Evolutionary conservation across 345 rosid species (phyloP).

Genomic region (Theobroma cacao): DNA sequence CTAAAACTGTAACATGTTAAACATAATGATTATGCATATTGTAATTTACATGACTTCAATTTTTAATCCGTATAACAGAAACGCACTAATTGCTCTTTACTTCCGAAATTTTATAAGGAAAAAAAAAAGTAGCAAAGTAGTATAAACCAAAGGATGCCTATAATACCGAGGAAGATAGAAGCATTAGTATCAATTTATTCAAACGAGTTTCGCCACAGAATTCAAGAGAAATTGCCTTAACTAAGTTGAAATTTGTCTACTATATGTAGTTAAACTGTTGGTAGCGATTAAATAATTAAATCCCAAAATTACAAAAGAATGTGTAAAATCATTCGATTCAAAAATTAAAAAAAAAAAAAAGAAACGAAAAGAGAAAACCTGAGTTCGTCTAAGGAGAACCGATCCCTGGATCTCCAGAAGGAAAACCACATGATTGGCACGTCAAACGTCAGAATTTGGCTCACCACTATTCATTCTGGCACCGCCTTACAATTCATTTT

Average conservation of each 20-base stretch:
- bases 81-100: background rate
- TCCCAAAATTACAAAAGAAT: background rate
- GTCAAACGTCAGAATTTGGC: conserved; percentile 34
- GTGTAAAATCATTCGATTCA: background rate
- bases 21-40: background rate
- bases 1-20: background rate
- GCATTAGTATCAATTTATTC: background rate
- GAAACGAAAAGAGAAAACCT: conserved; percentile 44
- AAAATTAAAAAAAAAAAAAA: background rate
- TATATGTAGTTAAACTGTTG: background rate
- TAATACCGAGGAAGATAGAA: background rate
- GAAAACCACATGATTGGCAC: conserved; percentile 72
- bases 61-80: background rate
- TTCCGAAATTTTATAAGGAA: background rate
- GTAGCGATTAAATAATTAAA: background rate
- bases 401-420: conserved; percentile 93
- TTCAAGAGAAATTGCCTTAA: background rate
- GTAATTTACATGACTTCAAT: background rate
- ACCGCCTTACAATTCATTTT: conserved; percentile 24
- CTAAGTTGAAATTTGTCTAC: background rate
- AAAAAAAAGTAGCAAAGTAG: background rate
- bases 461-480: conserved; percentile 30
- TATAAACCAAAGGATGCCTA: background rate
- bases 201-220: background rate
- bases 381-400: conserved; percentile 91